Conservation (phyloP, 1,284 basidiomycete genomes). For the Kwoniella shivajii region DNA sequence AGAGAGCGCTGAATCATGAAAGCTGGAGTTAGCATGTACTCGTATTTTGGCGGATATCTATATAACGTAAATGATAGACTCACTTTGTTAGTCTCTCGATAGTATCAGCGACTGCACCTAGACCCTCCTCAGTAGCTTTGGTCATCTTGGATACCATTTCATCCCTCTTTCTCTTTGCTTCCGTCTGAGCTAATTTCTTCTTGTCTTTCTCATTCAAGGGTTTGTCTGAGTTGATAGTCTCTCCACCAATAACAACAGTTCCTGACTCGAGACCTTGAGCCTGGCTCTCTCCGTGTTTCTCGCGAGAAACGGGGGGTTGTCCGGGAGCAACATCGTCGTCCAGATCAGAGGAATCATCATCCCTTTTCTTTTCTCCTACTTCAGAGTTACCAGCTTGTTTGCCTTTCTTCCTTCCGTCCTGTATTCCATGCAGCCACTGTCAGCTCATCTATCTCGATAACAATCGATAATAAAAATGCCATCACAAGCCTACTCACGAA, state of each 20-base stretch:
- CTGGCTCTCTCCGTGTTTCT: conserved; percentile 3
- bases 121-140: conserved; percentile 50
- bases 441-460: no score
- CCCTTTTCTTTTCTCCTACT: conserved; percentile 48
- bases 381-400: conserved; percentile 50
- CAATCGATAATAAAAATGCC: no score
- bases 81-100: conserved; percentile 54
- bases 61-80: conserved; percentile 17
- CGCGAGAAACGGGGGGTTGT: conserved; percentile 13
- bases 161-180: conserved; percentile 55
- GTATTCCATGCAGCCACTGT: neutral
- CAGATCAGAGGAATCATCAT: conserved; percentile 23
- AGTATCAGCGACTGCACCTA: conserved; percentile 52
- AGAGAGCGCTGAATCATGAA: conserved; percentile 41
- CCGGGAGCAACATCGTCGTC: conserved; percentile 25
- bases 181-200: conserved; percentile 46
- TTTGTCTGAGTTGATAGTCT: conserved; percentile 34
- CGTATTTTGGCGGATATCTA: neutral
- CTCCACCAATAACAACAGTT: conserved; percentile 37
- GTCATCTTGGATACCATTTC: conserved; percentile 51
- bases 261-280: conserved; percentile 38
- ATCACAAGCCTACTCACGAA: conserved; percentile 27
- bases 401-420: conserved; percentile 44
- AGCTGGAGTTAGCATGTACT: neutral
- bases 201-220: conserved; percentile 43